Evolutionary conservation across 768 basidiomycete species (phyloP), one percentile per base, ranked within the genome.

Genomic region (Podaxis mareebaensis): DNA sequence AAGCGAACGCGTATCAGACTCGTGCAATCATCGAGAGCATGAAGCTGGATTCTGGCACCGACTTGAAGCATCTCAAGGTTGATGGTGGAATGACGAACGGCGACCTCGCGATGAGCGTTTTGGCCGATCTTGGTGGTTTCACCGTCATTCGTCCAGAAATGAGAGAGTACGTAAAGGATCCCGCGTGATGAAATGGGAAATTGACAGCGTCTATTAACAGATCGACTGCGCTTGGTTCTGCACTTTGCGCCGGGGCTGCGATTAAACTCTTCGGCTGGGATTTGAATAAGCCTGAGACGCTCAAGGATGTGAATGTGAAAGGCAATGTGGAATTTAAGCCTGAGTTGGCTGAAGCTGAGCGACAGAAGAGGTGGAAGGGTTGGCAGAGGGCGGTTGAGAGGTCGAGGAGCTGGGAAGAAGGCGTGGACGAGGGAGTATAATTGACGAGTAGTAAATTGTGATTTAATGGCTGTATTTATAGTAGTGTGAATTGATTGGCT

Each of bases 31-130:
- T 99, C 53, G 95, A 98, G 73, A 91, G 92, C 70, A 99, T 99
- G 91, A 89, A 92, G 73, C 78, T 91, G 59, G 96, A 99, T 77
- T 90, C 92, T n/a, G 84, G 83, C 15, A 79, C 81, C 4, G 87
- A 91, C 53, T 82, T 97, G 59, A 88, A 90, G 71, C 84, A 91
- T 68, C 86, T 99, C 66, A 96, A 91, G 74, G 96, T 99, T 39
- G 97, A 99, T 74, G 97, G 97, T n/a, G 95, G 95, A 15, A 96
- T 97, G 91, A 97, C 95, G 11, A 96, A 96, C 67, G 92, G 93
- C 38, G 93, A 96, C 71, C 75, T 92, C 30, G 92, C 89, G 61
- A 93, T 96, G 95, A 81, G 84, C 69, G 78, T 96, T 53, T 82
- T 96, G 64, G 93, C 93, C 3, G 91, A 97, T 73, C 79, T 96